Conservation (phyloP, 73 alveolate genomes). For the Paramecium sexaurelia region DNA sequence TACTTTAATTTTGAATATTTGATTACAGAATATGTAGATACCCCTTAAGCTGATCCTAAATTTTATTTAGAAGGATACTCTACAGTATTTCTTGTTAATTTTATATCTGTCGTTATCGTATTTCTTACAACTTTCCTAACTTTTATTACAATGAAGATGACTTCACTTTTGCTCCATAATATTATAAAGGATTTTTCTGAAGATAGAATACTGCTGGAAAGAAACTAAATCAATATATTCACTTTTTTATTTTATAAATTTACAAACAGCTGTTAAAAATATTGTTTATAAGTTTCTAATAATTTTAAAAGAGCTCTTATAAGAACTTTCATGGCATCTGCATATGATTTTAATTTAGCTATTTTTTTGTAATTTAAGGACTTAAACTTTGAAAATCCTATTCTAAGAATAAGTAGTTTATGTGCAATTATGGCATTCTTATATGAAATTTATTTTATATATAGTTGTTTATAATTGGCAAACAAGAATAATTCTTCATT, state of each 20-base stretch:
- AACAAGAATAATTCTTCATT: not conserved
- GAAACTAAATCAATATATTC: not conserved
- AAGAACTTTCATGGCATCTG: constrained; percentile 49
- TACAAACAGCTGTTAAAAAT: not conserved
- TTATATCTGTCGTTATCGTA: not conserved
- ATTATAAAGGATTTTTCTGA: not conserved
- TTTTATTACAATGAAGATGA: not conserved
- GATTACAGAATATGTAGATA: not conserved
- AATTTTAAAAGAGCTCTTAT: constrained; percentile 4
- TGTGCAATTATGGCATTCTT: not conserved
- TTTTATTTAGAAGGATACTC: constrained; percentile 28
- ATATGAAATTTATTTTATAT: not conserved
- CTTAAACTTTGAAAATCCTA: not conserved
- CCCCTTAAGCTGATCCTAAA: constrained; percentile 13
- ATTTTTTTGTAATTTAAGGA: constrained; percentile 13
- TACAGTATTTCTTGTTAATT: constrained; percentile 18
- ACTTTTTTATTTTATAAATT: not conserved
- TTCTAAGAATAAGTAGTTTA: not conserved
- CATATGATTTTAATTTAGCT: constrained; percentile 32
- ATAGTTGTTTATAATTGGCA: not conserved
- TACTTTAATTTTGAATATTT: not conserved
- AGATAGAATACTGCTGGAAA: not conserved
- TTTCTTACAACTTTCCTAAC: not conserved
- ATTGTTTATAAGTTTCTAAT: not conserved
- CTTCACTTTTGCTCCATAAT: not conserved